Percentiles rank a stretch among this genome's conserved stretches.
phyloP scores from a whole-genome alignment of 148 eudicot genomes.

The Simmondsia chinensis region DNA sequence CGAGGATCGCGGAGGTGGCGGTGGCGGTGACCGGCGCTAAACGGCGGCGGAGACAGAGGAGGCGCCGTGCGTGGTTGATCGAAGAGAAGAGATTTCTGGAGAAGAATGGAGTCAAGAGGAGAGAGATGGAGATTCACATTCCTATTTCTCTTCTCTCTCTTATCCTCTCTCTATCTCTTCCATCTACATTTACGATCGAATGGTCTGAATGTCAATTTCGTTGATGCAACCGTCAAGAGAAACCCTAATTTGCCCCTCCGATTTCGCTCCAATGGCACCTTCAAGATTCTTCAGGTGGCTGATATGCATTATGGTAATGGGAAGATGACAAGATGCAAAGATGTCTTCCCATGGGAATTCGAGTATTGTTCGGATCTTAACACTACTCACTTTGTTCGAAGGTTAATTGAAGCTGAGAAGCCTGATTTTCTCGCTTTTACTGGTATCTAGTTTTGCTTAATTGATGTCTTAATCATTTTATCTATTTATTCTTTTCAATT shows the following conservation, averaged over 20 bases:
- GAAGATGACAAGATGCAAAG: slow-evolving; percentile 61
- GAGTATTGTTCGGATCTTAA: slow-evolving; percentile 70
- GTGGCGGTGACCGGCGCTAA: no score
- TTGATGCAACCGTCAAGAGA: slow-evolving; percentile 27
- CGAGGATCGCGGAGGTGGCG: no score
- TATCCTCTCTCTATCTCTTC: slow-evolving; percentile 4
- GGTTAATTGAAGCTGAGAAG: slow-evolving; percentile 67
- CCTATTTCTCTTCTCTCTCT: no score
- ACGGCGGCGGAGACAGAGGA: no score
- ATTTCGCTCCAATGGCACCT: slow-evolving; percentile 53
- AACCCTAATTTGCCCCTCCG: slow-evolving; percentile 45
- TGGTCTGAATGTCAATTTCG: slow-evolving; percentile 18
- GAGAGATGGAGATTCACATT: no score
- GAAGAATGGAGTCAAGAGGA: no score
- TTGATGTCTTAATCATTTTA: no score
- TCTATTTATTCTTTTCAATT: no score
- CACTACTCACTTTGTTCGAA: slow-evolving; percentile 52
- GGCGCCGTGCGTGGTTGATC: no score
- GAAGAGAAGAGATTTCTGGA: no score
- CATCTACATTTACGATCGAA: slow-evolving; percentile 15
- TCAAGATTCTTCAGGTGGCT: slow-evolving; percentile 81
- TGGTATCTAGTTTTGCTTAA: slow-evolving; percentile 41
- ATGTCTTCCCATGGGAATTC: slow-evolving; percentile 44
- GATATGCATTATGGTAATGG: slow-evolving; percentile 97
- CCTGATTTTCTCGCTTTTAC: slow-evolving; percentile 94